These are phyloP conservation scores for Aspergillus mulundensis DNA, from an alignment of 495 filamentous ascomycete species.

Conservation along the genomic window DNA sequence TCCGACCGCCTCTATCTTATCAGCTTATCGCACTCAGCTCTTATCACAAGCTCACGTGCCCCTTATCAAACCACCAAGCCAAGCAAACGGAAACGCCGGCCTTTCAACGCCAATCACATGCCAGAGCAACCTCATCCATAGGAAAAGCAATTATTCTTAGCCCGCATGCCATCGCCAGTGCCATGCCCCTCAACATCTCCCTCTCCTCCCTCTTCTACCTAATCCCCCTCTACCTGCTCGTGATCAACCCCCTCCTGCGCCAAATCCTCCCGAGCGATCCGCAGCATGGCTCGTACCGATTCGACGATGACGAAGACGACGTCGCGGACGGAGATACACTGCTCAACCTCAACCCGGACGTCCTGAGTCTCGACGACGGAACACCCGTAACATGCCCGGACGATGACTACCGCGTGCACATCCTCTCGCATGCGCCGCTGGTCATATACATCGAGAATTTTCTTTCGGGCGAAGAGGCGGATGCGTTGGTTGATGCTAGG, in stretches of 20 bases:
- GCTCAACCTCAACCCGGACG: constrained; percentile 20
- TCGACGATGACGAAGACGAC: constrained; percentile 9
- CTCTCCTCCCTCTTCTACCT: constrained; percentile 37
- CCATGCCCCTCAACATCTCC: constrained; percentile 9
- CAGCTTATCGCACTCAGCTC: too few species aligned
- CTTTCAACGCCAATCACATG: too few species aligned
- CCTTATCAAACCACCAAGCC: too few species aligned
- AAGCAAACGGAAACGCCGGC: too few species aligned
- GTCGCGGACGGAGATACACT: constrained; percentile 1
- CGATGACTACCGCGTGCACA: constrained; percentile 30
- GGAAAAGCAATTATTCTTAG: neutral
- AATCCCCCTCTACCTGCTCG: constrained; percentile 19
- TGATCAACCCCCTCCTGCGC: constrained; percentile 5
- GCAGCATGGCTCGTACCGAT: constrained; percentile 14
- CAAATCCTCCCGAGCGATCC: constrained; percentile 1
- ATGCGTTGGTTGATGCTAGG: constrained; percentile 49
- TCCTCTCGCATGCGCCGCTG: constrained; percentile 49
- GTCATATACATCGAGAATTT: constrained; percentile 57
- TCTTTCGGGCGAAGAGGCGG: constrained; percentile 43
- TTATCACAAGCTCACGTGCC: too few species aligned
- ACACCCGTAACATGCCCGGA: constrained; percentile 30
- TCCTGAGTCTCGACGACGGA: constrained; percentile 34
- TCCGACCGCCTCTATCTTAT: too few species aligned
- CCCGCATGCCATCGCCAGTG: neutral
- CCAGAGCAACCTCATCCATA: too few species aligned